Evolutionary conservation across 2,329 filamentous ascomycete genomes (phyloP).

Genomic region (Pyricularia sp.): DNA sequence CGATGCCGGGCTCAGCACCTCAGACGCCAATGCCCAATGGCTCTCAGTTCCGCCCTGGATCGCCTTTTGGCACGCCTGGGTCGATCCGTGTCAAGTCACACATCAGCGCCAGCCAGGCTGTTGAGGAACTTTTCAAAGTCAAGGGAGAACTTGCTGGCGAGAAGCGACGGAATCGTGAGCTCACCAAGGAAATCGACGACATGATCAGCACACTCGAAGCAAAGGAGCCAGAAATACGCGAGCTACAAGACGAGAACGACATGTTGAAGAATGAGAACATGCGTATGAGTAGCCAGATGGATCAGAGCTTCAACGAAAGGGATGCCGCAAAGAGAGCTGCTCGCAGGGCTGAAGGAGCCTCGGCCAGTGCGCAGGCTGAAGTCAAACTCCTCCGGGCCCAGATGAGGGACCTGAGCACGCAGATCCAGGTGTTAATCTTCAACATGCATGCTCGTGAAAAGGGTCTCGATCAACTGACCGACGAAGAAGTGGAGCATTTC

Average conservation of each 20-base stretch:
- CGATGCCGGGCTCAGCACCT: slow-evolving; percentile 38
- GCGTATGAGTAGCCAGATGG: slow-evolving; percentile 76
- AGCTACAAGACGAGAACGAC: slow-evolving; percentile 72
- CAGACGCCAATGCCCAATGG: slow-evolving; percentile 55
- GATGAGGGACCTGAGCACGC: slow-evolving; percentile 78
- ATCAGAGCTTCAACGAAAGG: slow-evolving; percentile 71
- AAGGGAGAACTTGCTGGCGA: slow-evolving; percentile 68
- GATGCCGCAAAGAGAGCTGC: slow-evolving; percentile 70
- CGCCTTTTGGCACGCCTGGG: slow-evolving; percentile 53
- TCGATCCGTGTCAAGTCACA: slow-evolving; percentile 46
- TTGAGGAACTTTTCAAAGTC: slow-evolving; percentile 55
- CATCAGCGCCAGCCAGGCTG: slow-evolving; percentile 51
- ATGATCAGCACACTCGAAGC: slow-evolving; percentile 79
- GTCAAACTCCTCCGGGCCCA: slow-evolving; percentile 74
- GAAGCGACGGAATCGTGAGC: slow-evolving; percentile 62
- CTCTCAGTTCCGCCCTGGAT: slow-evolving; percentile 42
- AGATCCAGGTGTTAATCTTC: slow-evolving; percentile 84
- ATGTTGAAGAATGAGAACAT: slow-evolving; percentile 72
- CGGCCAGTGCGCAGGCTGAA: slow-evolving; percentile 56
- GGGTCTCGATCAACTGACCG: slow-evolving; percentile 60
- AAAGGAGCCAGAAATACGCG: slow-evolving; percentile 79
- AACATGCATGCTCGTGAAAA: slow-evolving; percentile 77
- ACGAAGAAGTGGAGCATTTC: slow-evolving; percentile 65
- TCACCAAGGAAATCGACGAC: slow-evolving; percentile 71
- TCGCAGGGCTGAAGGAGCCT: slow-evolving; percentile 67